A percentile compares a stretch with the other conserved stretches of the same genome.
Conservation (phyloP, 2,329 filamentous ascomycete species). For the Cryphonectria carpinicola region DNA sequence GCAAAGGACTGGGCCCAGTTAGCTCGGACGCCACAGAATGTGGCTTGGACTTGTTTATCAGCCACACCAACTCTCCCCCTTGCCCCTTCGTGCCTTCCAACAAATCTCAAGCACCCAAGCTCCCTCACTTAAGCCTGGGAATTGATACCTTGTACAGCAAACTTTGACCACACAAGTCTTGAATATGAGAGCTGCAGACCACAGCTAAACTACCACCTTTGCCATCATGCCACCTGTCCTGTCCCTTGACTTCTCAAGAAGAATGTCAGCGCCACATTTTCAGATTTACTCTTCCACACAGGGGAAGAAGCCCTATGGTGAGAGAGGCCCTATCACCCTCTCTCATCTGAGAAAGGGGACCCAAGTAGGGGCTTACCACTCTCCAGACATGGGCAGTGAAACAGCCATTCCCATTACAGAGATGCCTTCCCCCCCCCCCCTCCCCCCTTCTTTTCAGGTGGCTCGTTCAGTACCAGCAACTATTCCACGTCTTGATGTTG, state of each 20-base stretch:
- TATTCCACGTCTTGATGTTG: neutral
- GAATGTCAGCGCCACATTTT: neutral
- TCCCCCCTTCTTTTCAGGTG: neutral
- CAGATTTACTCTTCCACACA: neutral
- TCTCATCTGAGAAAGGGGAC: too few species aligned
- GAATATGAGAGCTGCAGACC: too few species aligned
- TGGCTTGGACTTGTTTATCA: neutral
- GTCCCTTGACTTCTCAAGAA: too few species aligned
- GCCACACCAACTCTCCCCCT: neutral
- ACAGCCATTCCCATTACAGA: neutral
- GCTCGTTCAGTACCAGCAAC: neutral
- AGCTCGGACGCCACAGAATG: neutral
- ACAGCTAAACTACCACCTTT: neutral
- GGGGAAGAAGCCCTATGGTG: neutral
- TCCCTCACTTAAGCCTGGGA: neutral
- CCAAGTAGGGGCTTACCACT: too few species aligned
- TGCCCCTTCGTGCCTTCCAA: neutral
- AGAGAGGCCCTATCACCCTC: too few species aligned
- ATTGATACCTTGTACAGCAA: neutral
- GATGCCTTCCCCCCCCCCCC: too few species aligned
- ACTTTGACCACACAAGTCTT: neutral
- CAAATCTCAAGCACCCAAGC: neutral
- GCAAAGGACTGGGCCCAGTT: neutral
- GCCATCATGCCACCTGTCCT: neutral
- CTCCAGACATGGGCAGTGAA: neutral